Base-by-base conservation (phyloP, 108 stramenopile species). In the Mayamaea pseudoterrestris region DNA sequence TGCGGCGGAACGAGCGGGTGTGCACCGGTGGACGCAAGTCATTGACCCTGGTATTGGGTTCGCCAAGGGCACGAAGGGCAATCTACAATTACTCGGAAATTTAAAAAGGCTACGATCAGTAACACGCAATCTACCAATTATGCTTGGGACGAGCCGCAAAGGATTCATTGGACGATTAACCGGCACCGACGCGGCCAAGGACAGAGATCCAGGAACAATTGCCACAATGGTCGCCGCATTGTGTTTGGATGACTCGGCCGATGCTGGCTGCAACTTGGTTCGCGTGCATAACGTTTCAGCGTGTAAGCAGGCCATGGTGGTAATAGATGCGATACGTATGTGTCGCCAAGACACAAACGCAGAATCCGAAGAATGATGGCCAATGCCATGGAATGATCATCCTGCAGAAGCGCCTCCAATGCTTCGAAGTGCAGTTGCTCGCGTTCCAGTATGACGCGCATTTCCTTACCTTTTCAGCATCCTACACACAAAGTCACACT, bases 11-110 rank as follows among this genome's bases (percentile, higher is more conserved):
- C 47, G 41, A 5, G 76, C 61, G 8, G 93, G 92, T 5, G 65
- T 98, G 21, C 74, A 66, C 14, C 65, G 75, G 17, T 98, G 97
- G 97, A 55, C 72, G 17, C 80, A 90, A 36, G 55, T 96, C 14
- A 41, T 94, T 8, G 95, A 98, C 59, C 94, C 94, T 9, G 97
- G 97, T 13, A 91, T 98, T 35, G 97, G 97, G 5, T 98, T 98
- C 59, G 95, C 97, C 13, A 98, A 98, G 66, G 68, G 71, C 47
- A 22, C 53, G 5, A 61, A 77, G 14, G 73, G 67, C 13, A 97
- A 95, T 64, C 47, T 98, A 2, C 47, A 40, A 12, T 42, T 98
- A 16, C 44, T 98, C 18, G 68, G 74, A 35, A 66, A 73, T 20
- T 55, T 73, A 22, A 61, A 55, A 7, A 23, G 30, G 0, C 30